phyloP scores from a whole-genome alignment of 345 rosid genomes.

The Geranium brycei region DNA sequence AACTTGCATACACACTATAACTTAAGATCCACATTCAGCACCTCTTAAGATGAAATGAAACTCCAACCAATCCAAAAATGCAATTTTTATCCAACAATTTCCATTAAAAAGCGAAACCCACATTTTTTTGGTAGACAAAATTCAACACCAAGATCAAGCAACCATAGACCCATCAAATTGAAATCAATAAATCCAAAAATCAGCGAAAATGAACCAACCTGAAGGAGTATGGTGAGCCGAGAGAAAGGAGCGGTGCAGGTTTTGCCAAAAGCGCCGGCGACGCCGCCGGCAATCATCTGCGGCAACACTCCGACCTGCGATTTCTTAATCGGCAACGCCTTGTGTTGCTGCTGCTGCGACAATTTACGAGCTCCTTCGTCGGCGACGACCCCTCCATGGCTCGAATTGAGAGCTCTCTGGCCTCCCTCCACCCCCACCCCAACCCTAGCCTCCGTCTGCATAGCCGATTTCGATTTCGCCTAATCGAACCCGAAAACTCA shows the following conservation, averaged over 20 bases:
- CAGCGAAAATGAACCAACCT: slow-evolving; percentile 30
- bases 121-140: too few species aligned
- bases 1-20: too few species aligned
- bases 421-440: slow-evolving; percentile 69
- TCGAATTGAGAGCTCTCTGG: slow-evolving; percentile 47
- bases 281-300: slow-evolving; percentile 74
- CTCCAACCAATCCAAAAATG: too few species aligned
- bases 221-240: slow-evolving; percentile 88
- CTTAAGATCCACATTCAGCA: too few species aligned
- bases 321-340: slow-evolving; percentile 25
- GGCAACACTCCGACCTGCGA: slow-evolving; percentile 34
- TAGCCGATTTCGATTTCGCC: background rate
- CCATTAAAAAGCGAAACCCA: too few species aligned
- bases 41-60: too few species aligned
- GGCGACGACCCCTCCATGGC: slow-evolving; percentile 41
- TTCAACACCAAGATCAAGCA: too few species aligned
- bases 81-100: too few species aligned
- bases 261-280: slow-evolving; percentile 94
- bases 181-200: background rate
- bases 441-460: slow-evolving; percentile 68
- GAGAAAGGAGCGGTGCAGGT: slow-evolving; percentile 97
- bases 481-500: too few species aligned
- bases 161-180: background rate
- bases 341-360: slow-evolving; percentile 7
- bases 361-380: slow-evolving; percentile 15